Base-by-base conservation (phyloP, 2,329 filamentous ascomycete species). In the Aspergillus ustus region DNA sequence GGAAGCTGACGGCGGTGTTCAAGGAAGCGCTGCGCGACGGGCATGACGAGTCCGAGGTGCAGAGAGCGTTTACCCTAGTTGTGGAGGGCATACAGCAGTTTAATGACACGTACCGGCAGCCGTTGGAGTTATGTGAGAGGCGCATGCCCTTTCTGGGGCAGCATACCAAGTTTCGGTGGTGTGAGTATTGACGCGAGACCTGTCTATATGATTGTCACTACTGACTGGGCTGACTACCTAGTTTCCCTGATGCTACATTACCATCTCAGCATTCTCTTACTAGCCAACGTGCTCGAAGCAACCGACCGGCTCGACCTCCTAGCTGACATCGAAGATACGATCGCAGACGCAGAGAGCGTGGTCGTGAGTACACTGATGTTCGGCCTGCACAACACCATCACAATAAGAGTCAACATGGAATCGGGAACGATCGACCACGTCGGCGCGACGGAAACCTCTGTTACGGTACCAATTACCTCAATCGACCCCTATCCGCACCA, bases 21-120 rank as follows among this genome's bases (percentile, higher is more conserved):
- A 75, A 75, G 56, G 73, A 75, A 52, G 71, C 73, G 13, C 65
- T 75, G 17, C 64, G 72, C 34, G 73, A 75, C 55, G 73, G 73
- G 6, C 67, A 69, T 28, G 72, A 70, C 40, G 73, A 73, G 31
- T 64, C 69, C 8, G 67, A 67, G 34, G 69, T 74, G 37, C 61
- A 66, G 7, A 60, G 64, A 31, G 72, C 70, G 7, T 72, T 69
- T 64, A 60, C 62, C 9, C 64, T 62, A 2, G 67, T 69, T 22
- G 62, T 69, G n/a, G 71, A 73, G 25, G 68, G 67, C 4, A 64
- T 74, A 37, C 61, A 70, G 9, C 63, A 71, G 34, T 75, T 73
- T 51, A 70, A 69, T 49, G 60, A 63, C 15, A 73, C 70, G 2
- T 73, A 74, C 52, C 66, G 65, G 17, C 69, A 66, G 13, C 64